These are phyloP conservation scores for Cutaneotrichosporon mucoides DNA, from an alignment of 1,284 basidiomycete genomes.

Conservation along the genomic window DNA sequence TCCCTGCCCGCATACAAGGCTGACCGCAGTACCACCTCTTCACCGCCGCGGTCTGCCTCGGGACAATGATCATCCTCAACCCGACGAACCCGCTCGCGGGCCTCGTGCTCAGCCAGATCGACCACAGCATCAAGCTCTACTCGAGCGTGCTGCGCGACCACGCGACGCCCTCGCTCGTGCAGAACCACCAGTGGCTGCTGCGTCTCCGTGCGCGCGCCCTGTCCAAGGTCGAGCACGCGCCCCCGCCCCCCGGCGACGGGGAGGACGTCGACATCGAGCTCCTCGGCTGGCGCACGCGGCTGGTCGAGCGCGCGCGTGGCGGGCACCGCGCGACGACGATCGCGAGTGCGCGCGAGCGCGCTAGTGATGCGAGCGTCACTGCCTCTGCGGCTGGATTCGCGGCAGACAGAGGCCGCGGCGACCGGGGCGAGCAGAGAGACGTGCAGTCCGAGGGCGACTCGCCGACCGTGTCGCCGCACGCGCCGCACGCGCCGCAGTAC, in stretches of 20 bases:
- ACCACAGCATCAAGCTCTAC: constrained; percentile 27
- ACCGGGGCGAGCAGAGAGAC: not conserved
- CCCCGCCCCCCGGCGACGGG: constrained; percentile 2
- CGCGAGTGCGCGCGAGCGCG: not conserved
- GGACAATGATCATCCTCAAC: constrained; percentile 24
- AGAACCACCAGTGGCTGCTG: constrained; percentile 32
- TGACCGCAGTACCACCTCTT: constrained; percentile 33
- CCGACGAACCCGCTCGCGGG: constrained; percentile 19
- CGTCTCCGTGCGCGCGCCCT: constrained; percentile 24
- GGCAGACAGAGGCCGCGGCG: too few species aligned
- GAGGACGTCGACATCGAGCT: constrained; percentile 23
- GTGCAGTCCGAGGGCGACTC: not conserved
- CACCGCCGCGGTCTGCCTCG: constrained; percentile 34
- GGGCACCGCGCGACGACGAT: constrained; percentile 14
- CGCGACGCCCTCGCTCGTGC: constrained; percentile 19
- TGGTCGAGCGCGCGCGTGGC: constrained; percentile 24
- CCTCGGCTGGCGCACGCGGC: constrained; percentile 34
- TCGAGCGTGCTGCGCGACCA: constrained; percentile 18
- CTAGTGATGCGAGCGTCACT: too few species aligned
- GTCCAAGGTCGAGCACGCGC: constrained; percentile 13
- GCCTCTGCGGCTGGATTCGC: too few species aligned
- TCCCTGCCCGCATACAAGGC: not conserved
- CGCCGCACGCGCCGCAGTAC: too few species aligned
- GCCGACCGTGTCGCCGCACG: not conserved
- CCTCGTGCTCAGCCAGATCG: constrained; percentile 20